phyloP scores from a whole-genome alignment of 306 rosid species.

The Astragalus membranaceus region DNA sequence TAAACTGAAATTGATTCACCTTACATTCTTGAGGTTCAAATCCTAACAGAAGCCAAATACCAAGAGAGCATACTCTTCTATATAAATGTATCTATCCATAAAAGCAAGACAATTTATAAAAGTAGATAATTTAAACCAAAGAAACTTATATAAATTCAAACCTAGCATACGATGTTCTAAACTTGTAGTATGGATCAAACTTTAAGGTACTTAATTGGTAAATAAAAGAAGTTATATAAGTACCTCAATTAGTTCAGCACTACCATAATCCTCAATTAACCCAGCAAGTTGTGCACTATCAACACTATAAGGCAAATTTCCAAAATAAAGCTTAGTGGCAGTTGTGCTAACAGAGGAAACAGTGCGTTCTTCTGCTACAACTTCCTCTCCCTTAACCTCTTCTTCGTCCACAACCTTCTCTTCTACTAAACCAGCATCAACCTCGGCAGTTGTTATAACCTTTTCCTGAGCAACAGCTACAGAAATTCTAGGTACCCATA shows the following conservation, averaged over 20 bases:
- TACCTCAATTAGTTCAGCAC: constrained; percentile 91
- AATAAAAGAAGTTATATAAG: background rate
- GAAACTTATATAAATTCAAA: too few relatives aligned
- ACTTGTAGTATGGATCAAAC: too few relatives aligned
- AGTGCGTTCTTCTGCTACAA: constrained; percentile 14
- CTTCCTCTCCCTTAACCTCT: background rate
- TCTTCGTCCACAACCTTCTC: background rate
- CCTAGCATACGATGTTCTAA: too few relatives aligned
- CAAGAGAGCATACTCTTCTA: too few relatives aligned
- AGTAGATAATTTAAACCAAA: too few relatives aligned
- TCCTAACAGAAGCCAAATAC: too few relatives aligned
- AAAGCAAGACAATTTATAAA: too few relatives aligned
- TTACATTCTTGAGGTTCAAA: too few relatives aligned
- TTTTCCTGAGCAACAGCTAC: constrained; percentile 63
- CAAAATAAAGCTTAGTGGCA: constrained; percentile 79
- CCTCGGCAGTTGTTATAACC: constrained; percentile 33
- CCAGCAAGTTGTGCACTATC: constrained; percentile 96
- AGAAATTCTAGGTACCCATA: constrained; percentile 38
- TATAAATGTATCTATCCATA: too few relatives aligned
- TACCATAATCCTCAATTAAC: constrained; percentile 64
- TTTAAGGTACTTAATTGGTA: too few relatives aligned
- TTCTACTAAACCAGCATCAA: constrained; percentile 24
- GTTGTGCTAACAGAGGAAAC: constrained; percentile 31
- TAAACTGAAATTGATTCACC: too few relatives aligned
- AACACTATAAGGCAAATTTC: constrained; percentile 89